Base-by-base conservation (phyloP, 768 basidiomycete species). In the Cytidiella melzeri region DNA sequence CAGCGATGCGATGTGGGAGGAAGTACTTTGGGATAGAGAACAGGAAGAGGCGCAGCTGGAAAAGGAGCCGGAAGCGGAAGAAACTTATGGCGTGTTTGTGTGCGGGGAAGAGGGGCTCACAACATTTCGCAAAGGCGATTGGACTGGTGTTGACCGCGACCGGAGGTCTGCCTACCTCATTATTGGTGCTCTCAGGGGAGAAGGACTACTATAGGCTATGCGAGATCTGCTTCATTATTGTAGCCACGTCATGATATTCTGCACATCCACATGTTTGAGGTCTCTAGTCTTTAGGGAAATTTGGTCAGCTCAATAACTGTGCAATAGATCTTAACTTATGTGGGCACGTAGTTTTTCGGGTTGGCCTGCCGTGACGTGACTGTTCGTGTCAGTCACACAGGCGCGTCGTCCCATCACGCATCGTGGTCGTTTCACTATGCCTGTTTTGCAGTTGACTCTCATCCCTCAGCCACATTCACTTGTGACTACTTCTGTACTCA, bases 141-240 rank as follows among this genome's bases (percentile, higher is more conserved):
- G 89, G 88, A 64, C 74, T 24, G 88, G 88, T 1, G 73, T 87
- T 30, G 84, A 89, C 58, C 77, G 87, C 61, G 88, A 92, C 61
- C 76, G 83, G 47, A 70, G 87, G 51, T 87, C 87, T 10, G 87
- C 88, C 19, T 90, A 80, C 67, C 65, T 87, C 59, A 88, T 90
- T 48, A 80, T 88, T 58, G 86, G 87, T 41, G 85, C 83, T 18
- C 63, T 91, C 55, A 77, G 77, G 56, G 80, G 80, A 13, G 88
- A 91, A 64, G 83, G 82, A 4, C 73, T 90, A 19, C 60, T 90
- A 37, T 80, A 53, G 65, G 15, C 30, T 7, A 34, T 15, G 7
- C 30, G 7, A 34, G 7, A 34, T 7, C 30, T 7, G n/a, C n/a
- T n/a, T n/a, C n/a, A n/a, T n/a, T n/a, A n/a, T n/a, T n/a, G n/a